Conservation (phyloP, 139 green algal genomes). For the Chlamydomonas eustigma region DNA sequence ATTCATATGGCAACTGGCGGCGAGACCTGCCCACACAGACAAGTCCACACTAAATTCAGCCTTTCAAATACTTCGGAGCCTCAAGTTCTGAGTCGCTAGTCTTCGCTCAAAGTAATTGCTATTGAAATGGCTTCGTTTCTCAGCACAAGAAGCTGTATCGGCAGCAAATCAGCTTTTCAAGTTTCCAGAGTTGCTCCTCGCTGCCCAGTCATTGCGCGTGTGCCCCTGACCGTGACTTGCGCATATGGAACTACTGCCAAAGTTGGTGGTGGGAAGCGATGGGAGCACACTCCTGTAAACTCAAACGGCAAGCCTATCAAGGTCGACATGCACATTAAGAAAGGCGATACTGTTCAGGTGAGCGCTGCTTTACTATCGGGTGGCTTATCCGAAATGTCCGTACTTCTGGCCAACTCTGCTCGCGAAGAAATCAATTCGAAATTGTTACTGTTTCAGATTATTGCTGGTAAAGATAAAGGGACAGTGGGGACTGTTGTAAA, state of each 20-base stretch:
- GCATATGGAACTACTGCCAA: slow-evolving; percentile 39
- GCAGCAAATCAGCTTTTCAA: neutral
- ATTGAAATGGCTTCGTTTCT: slow-evolving; percentile 2
- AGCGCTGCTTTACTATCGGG: no score
- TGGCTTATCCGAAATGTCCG: no score
- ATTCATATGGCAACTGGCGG: no score
- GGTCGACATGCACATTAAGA: slow-evolving; percentile 84
- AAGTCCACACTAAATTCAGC: no score
- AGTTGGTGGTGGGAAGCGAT: slow-evolving; percentile 78
- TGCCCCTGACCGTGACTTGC: slow-evolving; percentile 9
- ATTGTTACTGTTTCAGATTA: slow-evolving; percentile 58
- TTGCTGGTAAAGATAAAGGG: slow-evolving; percentile 88
- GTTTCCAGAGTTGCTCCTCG: neutral
- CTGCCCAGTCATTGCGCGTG: neutral
- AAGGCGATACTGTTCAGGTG: slow-evolving; percentile 81
- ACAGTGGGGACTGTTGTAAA: slow-evolving; percentile 81
- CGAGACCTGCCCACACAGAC: no score
- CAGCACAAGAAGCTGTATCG: neutral
- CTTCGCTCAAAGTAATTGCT: no score
- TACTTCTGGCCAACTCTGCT: no score
- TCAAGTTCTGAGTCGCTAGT: no score
- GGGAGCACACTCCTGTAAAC: slow-evolving; percentile 73
- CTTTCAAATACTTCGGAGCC: no score
- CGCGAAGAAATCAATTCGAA: no score
- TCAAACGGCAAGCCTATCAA: slow-evolving; percentile 77